A percentile compares a stretch with the other conserved stretches of the same genome.
Evolutionary conservation across 2,329 filamentous ascomycete species (phyloP).

Genomic region (Penicillium sp.): DNA sequence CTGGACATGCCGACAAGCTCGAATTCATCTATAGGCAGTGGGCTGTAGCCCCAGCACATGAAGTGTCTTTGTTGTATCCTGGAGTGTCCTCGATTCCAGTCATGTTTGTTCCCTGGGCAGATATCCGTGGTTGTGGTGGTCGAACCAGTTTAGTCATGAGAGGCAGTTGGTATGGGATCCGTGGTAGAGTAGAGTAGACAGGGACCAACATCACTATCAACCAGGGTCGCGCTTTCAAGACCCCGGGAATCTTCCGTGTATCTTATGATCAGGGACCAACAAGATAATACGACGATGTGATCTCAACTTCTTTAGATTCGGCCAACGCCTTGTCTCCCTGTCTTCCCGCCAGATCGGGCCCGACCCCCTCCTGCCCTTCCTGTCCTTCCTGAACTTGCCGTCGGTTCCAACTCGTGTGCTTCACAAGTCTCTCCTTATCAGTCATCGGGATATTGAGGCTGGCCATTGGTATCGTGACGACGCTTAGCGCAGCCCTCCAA

Average conservation of each 20-base stretch:
- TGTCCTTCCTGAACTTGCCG: slow-evolving; percentile 9
- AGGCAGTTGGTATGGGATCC: not conserved
- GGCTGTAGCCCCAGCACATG: not conserved
- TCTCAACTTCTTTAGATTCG: not conserved
- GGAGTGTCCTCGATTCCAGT: not conserved
- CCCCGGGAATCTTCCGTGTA: not conserved
- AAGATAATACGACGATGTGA: not conserved
- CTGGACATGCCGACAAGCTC: slow-evolving; percentile 2
- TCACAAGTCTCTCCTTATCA: not conserved
- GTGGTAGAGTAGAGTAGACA: not conserved
- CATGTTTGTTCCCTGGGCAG: not conserved
- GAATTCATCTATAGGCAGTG: not conserved
- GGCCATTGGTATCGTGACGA: not conserved
- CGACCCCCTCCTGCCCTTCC: slow-evolving; percentile 18
- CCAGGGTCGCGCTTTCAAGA: not conserved
- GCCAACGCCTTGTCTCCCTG: not conserved
- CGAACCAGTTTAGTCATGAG: not conserved
- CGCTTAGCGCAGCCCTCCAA: not conserved
- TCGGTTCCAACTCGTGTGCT: not conserved
- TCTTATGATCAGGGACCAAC: no score
- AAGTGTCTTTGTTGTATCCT: not conserved
- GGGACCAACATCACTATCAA: not conserved
- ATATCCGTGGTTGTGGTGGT: not conserved
- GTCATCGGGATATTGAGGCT: not conserved
- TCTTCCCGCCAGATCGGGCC: slow-evolving; percentile 25